Conservation (phyloP, 2,329 filamentous ascomycete species). For the Podosphaera xanthii region DNA sequence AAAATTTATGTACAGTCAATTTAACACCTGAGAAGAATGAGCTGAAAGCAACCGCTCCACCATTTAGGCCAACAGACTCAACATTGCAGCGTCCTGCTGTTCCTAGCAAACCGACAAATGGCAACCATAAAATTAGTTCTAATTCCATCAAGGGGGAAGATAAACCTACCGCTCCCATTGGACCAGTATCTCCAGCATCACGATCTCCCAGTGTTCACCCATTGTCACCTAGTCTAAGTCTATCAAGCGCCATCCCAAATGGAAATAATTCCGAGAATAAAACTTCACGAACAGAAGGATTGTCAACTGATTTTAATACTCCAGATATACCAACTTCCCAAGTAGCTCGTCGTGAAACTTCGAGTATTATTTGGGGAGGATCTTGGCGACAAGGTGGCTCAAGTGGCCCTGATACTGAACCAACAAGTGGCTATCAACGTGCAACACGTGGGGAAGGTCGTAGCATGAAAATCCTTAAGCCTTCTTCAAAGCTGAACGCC, state of each 20-base stretch:
- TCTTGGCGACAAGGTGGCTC: constrained; percentile 39
- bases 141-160: constrained; percentile 2
- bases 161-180: neutral
- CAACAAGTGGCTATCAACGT: constrained; percentile 38
- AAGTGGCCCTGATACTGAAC: constrained; percentile 14
- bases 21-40: constrained; percentile 31
- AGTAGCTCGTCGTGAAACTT: constrained; percentile 21
- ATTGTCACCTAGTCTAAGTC: neutral
- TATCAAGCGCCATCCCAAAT: constrained; percentile 2
- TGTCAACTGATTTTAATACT: constrained; percentile 3
- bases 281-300: constrained; percentile 4
- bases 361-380: constrained; percentile 40
- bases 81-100: constrained; percentile 8
- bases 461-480: constrained; percentile 78
- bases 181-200: constrained; percentile 3
- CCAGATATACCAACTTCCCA: constrained; percentile 6
- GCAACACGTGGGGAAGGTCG: constrained; percentile 35
- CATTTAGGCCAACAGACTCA: constrained; percentile 14
- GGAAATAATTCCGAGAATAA: constrained; percentile 7
- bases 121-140: constrained; percentile 1
- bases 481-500: constrained; percentile 41
- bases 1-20: constrained; percentile 44
- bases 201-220: constrained; percentile 6
- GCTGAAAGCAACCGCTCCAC: constrained; percentile 23
- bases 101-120: neutral